These are phyloP conservation scores for Usnea hakonensis DNA, from an alignment of 495 filamentous ascomycete species.

Conservation along the genomic window DNA sequence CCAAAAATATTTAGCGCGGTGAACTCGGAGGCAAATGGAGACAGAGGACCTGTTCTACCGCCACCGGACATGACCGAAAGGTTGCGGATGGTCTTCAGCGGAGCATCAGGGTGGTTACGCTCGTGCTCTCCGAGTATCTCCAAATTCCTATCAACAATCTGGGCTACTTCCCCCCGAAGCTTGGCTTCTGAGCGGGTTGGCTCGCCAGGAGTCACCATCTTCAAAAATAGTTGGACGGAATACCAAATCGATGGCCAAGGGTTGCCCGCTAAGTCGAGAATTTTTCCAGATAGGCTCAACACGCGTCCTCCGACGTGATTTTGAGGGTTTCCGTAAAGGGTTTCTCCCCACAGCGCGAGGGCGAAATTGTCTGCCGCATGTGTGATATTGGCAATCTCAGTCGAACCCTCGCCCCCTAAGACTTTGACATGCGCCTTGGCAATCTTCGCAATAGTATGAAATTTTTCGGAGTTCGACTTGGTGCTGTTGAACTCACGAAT, in stretches of 20 bases:
- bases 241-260: constrained; percentile 18
- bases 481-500: constrained; percentile 23
- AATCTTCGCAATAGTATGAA: constrained; percentile 13
- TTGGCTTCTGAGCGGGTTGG: constrained; percentile 18
- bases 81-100: constrained; percentile 15
- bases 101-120: constrained; percentile 16
- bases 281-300: constrained; percentile 3
- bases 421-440: constrained; percentile 12
- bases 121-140: constrained; percentile 12
- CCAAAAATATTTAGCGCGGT: constrained; percentile 17
- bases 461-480: constrained; percentile 22
- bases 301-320: constrained; percentile 12
- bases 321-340: constrained; percentile 16
- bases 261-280: constrained; percentile 11
- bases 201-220: constrained; percentile 13
- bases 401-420: constrained; percentile 14
- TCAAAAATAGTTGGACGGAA: constrained; percentile 17
- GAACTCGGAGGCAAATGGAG: constrained; percentile 12
- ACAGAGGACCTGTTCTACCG: constrained; percentile 13
- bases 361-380: constrained; percentile 11
- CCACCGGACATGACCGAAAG: constrained; percentile 15
- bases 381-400: constrained; percentile 14
- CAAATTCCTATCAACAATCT: constrained; percentile 8
- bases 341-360: constrained; percentile 18
- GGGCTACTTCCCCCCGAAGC: constrained; percentile 4